Evolutionary conservation across 2,329 filamentous ascomycete species (phyloP), one percentile per base, ranked within the genome.

Genomic region (Talaromyces sp.): DNA sequence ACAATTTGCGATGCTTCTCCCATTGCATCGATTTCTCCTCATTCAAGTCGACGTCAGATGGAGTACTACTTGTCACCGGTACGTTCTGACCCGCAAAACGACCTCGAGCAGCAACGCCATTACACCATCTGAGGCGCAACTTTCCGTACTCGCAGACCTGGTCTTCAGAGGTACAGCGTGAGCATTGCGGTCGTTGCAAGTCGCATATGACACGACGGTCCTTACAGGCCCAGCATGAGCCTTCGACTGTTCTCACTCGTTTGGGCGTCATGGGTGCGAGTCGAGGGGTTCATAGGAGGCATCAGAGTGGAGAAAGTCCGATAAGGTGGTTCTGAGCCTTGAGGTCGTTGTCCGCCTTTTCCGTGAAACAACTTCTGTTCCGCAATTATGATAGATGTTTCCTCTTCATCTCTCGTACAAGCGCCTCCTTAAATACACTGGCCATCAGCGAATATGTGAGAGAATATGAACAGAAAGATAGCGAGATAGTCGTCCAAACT

Each of bases 151-250:
- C 75, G 68, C 77, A 78, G 6, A 56, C 37, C 45, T 66, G 66
- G 7, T 68, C 63, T 37, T 68, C 66, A 13, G 65, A 39, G 19
- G 67, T 62, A 64, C 79, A 81, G 61, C 78, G 77, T 3, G 72
- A 73, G 66, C 79, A 81, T 2, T 71, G 69, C 2, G 78, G 77
- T 27, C 73, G 72, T 31, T 72, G 70, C 9, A 81, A 73, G 65
- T 81, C 78, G 67, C 79, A 81, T 66, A 81, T 80, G 50, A 81
- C 78, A 27, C 79, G 73, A 11, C 79, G 75, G 57, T 81, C 79
- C 67, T 80, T 81, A 71, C 79, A 81, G 24, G 76, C 73, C 79
- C 79, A 81, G 67, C 79, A 81, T 6, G 79, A 81, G n/a, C 79
- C 79, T 66, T 76, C 71, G 59, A 78, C 74, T 27, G 73, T 71